Conservation (phyloP, 306 rosid genomes). For the Citrullus colocynthis region DNA sequence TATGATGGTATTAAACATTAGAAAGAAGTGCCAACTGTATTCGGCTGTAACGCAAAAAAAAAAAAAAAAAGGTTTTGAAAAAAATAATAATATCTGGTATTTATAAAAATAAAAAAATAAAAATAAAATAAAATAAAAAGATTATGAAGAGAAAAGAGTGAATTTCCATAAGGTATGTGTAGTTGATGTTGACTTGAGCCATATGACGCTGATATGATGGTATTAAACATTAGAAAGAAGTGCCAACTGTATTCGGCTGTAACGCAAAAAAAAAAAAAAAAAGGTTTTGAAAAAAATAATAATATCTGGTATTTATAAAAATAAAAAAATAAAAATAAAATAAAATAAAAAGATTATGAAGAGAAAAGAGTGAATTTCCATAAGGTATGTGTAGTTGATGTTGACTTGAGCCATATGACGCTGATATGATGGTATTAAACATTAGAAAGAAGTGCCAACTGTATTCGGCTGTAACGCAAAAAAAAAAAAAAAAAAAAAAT, state of each 20-base stretch:
- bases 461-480: constrained; percentile 9
- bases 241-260: constrained; percentile 11
- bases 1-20: neutral
- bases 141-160: neutral
- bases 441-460: neutral
- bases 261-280: constrained; percentile 4
- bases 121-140: too few relatives aligned
- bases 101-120: too few relatives aligned
- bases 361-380: too few relatives aligned
- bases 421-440: neutral
- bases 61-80: neutral
- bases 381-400: neutral
- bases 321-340: too few relatives aligned
- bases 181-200: constrained; percentile 1
- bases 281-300: too few relatives aligned
- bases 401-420: neutral
- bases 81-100: too few relatives aligned
- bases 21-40: constrained; percentile 3
- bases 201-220: constrained; percentile 1
- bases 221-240: neutral
- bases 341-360: neutral
- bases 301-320: too few relatives aligned
- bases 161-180: neutral
- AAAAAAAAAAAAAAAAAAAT: neutral
- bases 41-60: constrained; percentile 9